Conservation (phyloP, 306 rosid species). For the Fragaria ananassa region DNA sequence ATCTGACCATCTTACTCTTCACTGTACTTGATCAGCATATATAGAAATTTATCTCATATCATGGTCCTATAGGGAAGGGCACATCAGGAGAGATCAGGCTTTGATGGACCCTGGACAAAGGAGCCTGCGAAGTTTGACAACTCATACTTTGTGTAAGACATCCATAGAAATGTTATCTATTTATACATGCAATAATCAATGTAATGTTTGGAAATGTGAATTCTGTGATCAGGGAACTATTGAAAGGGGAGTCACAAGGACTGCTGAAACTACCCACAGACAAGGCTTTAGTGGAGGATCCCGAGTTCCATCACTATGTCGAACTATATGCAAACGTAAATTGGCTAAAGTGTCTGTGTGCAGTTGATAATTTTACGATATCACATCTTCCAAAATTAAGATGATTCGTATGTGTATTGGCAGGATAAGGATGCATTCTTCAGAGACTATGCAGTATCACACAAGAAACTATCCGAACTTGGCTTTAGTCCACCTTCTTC, state of each 20-base stretch:
- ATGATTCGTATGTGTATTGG: not conserved
- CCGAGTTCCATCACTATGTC: conserved; percentile 45
- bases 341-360: not conserved
- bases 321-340: conserved; percentile 59
- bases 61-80: conserved; percentile 63
- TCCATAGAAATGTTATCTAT: not conserved
- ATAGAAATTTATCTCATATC: not conserved
- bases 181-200: not conserved
- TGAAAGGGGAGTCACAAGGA: conserved; percentile 35
- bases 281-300: conserved; percentile 55
- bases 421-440: conserved; percentile 74
- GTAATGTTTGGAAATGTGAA: not conserved
- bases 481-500: conserved; percentile 43
- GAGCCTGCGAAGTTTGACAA: conserved; percentile 70
- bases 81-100: conserved; percentile 69
- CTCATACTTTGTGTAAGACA: conserved; percentile 74
- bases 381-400: not conserved
- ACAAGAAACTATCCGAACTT: conserved; percentile 80
- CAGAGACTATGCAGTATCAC: conserved; percentile 65
- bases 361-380: not conserved
- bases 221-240: conserved; percentile 48
- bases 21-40: not conserved
- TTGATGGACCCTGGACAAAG: conserved; percentile 82
- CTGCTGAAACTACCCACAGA: conserved; percentile 72
- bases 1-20: not conserved